Base-by-base conservation (phyloP, 306 rosid species). In the Cicer judaicum region DNA sequence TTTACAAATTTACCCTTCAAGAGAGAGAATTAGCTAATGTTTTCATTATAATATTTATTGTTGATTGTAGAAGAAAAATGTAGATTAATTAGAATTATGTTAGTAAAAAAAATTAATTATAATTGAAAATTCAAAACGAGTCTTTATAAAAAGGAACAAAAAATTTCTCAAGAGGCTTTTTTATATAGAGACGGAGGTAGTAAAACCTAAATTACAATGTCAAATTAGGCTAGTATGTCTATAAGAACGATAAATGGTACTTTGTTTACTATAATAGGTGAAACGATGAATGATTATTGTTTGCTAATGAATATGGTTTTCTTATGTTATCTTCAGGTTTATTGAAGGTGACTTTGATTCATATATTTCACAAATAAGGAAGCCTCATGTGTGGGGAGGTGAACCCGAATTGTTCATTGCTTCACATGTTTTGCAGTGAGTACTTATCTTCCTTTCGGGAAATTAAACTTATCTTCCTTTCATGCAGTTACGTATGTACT, bases 341-440 rank as follows among this genome's bases (percentile, higher is more conserved):
- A 82, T 94, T 13, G 98, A 94, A 87, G 98, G 98, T 14, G 89
- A 94, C 86, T 94, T 94, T 72, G 90, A 94, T 38, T 73, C 78
- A 0, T 94, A 94, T 19, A 85, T 94, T 46, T 88, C 93, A 7
- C 85, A 91, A 71, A 91, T 94, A 64, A 87, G 96, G 82, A 85
- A 86, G 82, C 85, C 95, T 18, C 91, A 91, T 49, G 88, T 94
- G 52, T 94, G 98, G 98, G 98, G 98, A 65, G 98, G 98, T 10
- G 98, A 94, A 76, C 96, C 98, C 5, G 98, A 94, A 73, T 76
- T 94, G 65, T 85, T 94, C 85, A 90, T 94, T 88, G 96, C 96
- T 57, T 94, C 98, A 4, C 98, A 88, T 78, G 95, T 94, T 80
- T 91, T 94, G 78, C 79, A 62, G 98, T 94, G 67, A 82, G 91